Base-by-base conservation (phyloP, 495 filamentous ascomycete genomes). In the Penicillium lagena region DNA sequence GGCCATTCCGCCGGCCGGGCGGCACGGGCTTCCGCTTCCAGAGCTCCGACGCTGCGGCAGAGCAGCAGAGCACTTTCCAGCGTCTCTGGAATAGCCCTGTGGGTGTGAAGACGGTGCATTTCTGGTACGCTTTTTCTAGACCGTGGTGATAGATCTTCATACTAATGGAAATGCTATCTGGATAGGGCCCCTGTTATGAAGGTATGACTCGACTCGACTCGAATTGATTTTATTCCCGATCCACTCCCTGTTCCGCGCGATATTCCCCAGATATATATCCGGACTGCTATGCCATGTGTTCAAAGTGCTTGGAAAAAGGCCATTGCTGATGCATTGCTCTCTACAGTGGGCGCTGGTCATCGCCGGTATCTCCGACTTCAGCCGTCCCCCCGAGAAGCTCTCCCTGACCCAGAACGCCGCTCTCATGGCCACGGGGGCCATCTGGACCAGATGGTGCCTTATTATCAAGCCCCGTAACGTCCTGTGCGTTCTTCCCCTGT, bases 371-470 rank as follows among this genome's bases (percentile, higher is more conserved):
- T 79, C 86, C 51, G 93, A 98, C 72, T 87, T 98, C 66, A 76
- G 80, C 45, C 89, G 93, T 46, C 93, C 93, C n/a, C 86, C 87
- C 37, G 86, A 90, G 61, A 85, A 83, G 61, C 87, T 98, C 48
- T 96, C 90, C 29, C 72, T 96, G 12, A 89, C 86, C 12, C 90
- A 96, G 70, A 98, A 97, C 70, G 66, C 67, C 37, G 93, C 93
- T 22, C 78, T 98, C 34, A 89, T 81, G 49, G 76, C 79, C 42
- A 98, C 93, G n/a, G 93, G 93, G 42, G 64, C 80, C 35, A 98
- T 98, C 75, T 98, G 93, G 93, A 98, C 93, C 27, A 80, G 93
- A 30, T 98, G 93, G 93, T 98, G 93, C 74, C 76, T 96, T 64
- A 85, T 98, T 60, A 98, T 98, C 70, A 90, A 82, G 63, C 93